Percentiles rank a stretch among this genome's conserved stretches.
Evolutionary conservation across 2,329 filamentous ascomycete genomes (phyloP).

Genomic region (Fusarium falciforme): DNA sequence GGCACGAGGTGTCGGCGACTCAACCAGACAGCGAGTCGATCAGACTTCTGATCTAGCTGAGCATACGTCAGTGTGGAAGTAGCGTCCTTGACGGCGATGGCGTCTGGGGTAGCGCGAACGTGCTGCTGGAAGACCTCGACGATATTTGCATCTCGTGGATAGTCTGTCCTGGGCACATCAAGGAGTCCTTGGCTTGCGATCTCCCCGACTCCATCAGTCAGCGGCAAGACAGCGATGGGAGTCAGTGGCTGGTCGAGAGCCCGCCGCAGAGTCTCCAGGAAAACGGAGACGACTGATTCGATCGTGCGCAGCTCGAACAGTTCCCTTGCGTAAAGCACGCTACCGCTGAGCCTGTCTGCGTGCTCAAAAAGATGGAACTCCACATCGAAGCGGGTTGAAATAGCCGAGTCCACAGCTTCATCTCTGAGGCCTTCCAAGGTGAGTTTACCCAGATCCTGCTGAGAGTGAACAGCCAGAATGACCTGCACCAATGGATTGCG

Average conservation of each 20-base stretch:
- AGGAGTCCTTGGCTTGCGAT: not conserved
- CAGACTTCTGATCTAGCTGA: slow-evolving; percentile 34
- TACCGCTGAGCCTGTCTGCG: slow-evolving; percentile 9
- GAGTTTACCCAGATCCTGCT: slow-evolving; percentile 35
- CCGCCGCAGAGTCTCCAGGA: slow-evolving; percentile 25
- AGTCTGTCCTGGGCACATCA: not conserved
- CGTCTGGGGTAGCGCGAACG: slow-evolving; percentile 12
- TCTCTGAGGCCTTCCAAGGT: slow-evolving; percentile 25
- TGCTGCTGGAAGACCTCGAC: slow-evolving; percentile 38
- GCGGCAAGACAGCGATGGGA: not conserved
- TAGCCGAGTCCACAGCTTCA: not conserved
- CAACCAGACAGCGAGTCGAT: slow-evolving; percentile 32
- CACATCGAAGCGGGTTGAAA: slow-evolving; percentile 33
- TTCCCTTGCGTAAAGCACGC: slow-evolving; percentile 34
- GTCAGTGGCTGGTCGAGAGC: slow-evolving; percentile 20
- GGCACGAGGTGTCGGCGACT: not conserved
- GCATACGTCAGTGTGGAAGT: slow-evolving; percentile 32
- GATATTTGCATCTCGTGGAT: slow-evolving; percentile 29
- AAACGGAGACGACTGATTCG: slow-evolving; percentile 23
- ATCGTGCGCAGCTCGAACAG: slow-evolving; percentile 36
- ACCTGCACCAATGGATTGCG: slow-evolving; percentile 14
- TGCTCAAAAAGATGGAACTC: slow-evolving; percentile 43
- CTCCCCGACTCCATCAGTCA: not conserved
- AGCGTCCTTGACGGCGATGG: slow-evolving; percentile 32
- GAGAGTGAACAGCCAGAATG: slow-evolving; percentile 17